These are phyloP conservation scores for Saprolegnia diclina DNA, from an alignment of 352 stramenopile genomes.

Conservation along the genomic window DNA sequence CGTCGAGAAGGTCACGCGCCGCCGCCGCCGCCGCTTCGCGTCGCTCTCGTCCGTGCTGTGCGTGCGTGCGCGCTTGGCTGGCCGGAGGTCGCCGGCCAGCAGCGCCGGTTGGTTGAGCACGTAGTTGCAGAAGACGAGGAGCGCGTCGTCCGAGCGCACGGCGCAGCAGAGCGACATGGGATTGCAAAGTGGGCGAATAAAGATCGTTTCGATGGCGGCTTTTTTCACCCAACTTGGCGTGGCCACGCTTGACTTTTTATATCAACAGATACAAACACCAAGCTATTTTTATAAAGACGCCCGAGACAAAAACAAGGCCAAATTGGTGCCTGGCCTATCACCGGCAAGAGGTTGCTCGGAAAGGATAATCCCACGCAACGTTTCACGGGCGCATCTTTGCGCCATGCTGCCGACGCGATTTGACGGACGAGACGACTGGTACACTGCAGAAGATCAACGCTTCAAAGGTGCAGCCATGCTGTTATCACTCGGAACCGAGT, in stretches of 20 bases:
- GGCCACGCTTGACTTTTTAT: background rate
- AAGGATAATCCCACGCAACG: slow-evolving; percentile 14
- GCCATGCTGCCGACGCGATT: background rate
- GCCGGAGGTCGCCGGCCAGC: background rate
- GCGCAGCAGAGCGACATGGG: background rate
- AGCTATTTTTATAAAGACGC: background rate
- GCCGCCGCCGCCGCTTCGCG: background rate
- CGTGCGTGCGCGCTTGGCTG: background rate
- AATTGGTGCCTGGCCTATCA: background rate
- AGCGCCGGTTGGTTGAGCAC: background rate
- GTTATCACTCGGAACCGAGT: too few species aligned
- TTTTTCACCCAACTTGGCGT: background rate
- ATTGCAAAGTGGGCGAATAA: slow-evolving; percentile 9
- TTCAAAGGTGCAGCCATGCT: too few species aligned
- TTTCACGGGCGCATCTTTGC: background rate
- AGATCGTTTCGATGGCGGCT: slow-evolving; percentile 17
- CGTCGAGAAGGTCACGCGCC: background rate
- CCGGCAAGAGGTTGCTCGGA: background rate
- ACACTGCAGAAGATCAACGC: too few species aligned
- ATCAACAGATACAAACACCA: background rate
- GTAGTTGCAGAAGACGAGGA: slow-evolving; percentile 9
- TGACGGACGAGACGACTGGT: too few species aligned
- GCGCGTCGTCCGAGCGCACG: background rate
- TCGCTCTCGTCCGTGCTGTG: background rate
- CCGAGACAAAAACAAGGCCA: slow-evolving; percentile 15